Base-by-base conservation (phyloP, 352 stramenopile genomes). In the Phytophthora hybrid region DNA sequence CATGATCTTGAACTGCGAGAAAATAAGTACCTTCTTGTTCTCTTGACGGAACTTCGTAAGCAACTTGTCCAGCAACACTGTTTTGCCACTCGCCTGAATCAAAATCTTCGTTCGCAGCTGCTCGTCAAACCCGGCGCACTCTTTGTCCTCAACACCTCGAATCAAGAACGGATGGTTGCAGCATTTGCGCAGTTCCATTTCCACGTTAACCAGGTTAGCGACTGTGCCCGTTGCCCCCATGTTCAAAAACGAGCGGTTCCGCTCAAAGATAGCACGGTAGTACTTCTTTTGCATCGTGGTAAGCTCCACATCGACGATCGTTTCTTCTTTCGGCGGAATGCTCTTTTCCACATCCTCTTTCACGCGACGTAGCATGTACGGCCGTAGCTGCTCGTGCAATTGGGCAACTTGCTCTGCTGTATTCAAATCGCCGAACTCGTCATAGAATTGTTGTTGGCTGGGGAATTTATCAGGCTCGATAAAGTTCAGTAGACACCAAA, bases 291-390 rank as follows among this genome's bases (percentile, higher is more conserved):
- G 98, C 78, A 99, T 93, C 16, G 95, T 99, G 41, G 98, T 99
- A n/a, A 99, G 87, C 78, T 99, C 98, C 18, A 99, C 98, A 87
- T 99, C 98, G 72, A 99, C 98, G 44, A 99, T 97, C n/a, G 98
- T 99, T 79, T 99, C 98, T 80, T 99, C 97, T 69, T 98, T 98
- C 23, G 94, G 91, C 9, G 97, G 97, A 67, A 99, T 99, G 77
- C 99, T 99, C 82, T 99, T 99, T 49, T 99, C 98, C 7, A 99
- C 98, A 84, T 99, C 98, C 85, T 99, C 98, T 79, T 99, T 99
- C 13, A 99, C 96, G 62, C 98, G 96, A 57, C 98, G 96, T 59
- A 99, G 85, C 95, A 99, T 99, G 76, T 99, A 99, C 19, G 98
- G 98, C 47, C 96, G 97, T 63, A 99, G 91, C 70, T 98, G 95